Conservation (phyloP, 257 asterid genomes). For the Nicotiana benthamiana region DNA sequence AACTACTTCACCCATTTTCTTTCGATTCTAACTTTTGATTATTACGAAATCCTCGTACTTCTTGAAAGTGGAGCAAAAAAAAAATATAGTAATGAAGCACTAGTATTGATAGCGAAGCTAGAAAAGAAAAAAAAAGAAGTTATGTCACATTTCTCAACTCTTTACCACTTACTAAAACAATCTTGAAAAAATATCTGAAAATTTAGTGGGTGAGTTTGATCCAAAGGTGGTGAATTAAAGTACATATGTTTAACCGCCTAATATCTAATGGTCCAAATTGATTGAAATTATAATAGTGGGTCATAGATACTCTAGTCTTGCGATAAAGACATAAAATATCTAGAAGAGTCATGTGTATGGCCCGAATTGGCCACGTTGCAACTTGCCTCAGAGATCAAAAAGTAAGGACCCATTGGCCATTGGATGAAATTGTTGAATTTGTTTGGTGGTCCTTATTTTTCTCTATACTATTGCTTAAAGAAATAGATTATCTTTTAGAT, state of each 20-base stretch:
- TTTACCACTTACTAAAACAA: neutral
- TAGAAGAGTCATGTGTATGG: slow-evolving; percentile 32
- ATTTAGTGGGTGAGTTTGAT: neutral
- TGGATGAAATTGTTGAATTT: neutral
- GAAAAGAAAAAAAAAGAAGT: neutral
- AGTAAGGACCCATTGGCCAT: slow-evolving; percentile 17
- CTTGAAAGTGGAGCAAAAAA: neutral
- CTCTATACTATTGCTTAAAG: neutral
- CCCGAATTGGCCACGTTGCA: slow-evolving; percentile 47
- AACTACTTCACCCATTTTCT: slow-evolving; percentile 56
- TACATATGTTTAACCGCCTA: slow-evolving; percentile 25
- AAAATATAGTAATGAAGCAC: neutral
- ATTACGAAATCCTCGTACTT: neutral
- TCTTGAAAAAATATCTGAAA: neutral
- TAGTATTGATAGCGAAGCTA: neutral
- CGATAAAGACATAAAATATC: slow-evolving; percentile 43
- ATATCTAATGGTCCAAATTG: slow-evolving; percentile 47
- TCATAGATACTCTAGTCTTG: neutral
- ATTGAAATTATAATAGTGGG: neutral
- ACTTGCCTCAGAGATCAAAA: slow-evolving; percentile 18
- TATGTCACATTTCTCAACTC: neutral
- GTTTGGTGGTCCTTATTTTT: neutral
- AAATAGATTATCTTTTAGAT: slow-evolving; percentile 4
- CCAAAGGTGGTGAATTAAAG: slow-evolving; percentile 20
- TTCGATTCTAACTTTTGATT: neutral